These are phyloP conservation scores for Aspergillus pseudoviridinutans DNA, from an alignment of 2,329 filamentous ascomycete genomes.

Conservation along the genomic window DNA sequence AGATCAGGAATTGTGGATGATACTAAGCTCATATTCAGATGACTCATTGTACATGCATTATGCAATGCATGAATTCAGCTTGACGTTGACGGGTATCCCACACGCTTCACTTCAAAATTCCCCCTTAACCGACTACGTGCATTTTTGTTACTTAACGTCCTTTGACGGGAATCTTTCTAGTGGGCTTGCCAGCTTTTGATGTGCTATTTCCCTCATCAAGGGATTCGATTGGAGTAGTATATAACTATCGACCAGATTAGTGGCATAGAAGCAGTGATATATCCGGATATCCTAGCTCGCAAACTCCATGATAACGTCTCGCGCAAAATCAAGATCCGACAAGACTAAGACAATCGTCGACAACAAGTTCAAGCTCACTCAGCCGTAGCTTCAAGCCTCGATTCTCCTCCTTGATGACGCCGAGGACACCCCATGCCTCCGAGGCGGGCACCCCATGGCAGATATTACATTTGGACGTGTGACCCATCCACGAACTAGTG, in stretches of 20 bases:
- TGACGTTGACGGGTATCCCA: background rate
- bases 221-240: background rate
- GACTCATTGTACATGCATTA: background rate
- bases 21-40: background rate
- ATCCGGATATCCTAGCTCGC: background rate
- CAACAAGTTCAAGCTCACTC: constrained; percentile 49
- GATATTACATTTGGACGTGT: constrained; percentile 34
- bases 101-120: background rate
- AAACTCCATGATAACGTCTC: background rate
- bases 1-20: background rate
- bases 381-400: constrained; percentile 49
- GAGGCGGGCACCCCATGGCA: constrained; percentile 39
- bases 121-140: background rate
- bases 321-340: constrained; percentile 34
- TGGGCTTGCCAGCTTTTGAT: no score
- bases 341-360: constrained; percentile 55
- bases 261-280: background rate
- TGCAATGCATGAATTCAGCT: background rate
- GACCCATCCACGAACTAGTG: constrained; percentile 27
- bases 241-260: background rate
- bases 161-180: background rate
- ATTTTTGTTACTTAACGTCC: background rate
- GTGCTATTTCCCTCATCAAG: background rate
- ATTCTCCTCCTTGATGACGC: constrained; percentile 54
- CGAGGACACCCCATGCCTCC: constrained; percentile 52